These are phyloP conservation scores for Crotalaria pallida DNA, from an alignment of 306 rosid genomes.

Conservation along the genomic window DNA sequence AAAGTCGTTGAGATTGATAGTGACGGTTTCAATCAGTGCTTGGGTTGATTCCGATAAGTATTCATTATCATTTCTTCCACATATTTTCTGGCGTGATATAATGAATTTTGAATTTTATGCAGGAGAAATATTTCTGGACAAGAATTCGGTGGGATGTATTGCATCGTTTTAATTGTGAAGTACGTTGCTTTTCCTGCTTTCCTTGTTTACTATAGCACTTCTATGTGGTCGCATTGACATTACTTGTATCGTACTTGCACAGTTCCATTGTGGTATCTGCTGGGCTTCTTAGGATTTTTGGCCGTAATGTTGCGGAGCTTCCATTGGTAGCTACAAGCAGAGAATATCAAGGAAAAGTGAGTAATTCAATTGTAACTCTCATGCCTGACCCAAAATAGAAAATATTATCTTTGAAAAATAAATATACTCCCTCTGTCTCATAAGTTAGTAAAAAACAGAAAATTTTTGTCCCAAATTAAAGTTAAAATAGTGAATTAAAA, in stretches of 20 bases:
- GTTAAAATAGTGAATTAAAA: no score
- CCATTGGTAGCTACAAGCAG: constrained; percentile 96
- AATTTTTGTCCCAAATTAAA: no score
- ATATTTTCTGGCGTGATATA: constrained; percentile 3
- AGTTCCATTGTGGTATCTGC: constrained; percentile 95
- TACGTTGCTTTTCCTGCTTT: constrained; percentile 32
- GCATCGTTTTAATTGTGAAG: constrained; percentile 90
- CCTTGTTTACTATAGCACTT: background rate
- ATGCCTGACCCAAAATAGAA: background rate
- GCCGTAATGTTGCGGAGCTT: constrained; percentile 89
- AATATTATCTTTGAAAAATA: constrained; percentile 10
- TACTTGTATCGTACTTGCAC: constrained; percentile 20
- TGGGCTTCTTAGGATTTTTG: constrained; percentile 93
- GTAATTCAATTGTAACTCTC: constrained; percentile 17
- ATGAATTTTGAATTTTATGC: constrained; percentile 33
- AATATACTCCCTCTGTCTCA: no score
- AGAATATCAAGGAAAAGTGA: constrained; percentile 92
- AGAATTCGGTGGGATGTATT: constrained; percentile 99
- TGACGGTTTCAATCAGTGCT: constrained; percentile 1
- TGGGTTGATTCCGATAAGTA: background rate
- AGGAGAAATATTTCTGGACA: constrained; percentile 99
- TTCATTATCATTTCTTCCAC: background rate
- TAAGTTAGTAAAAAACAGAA: no score
- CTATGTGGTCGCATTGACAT: constrained; percentile 8
- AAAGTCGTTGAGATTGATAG: constrained; percentile 9